Evolutionary conservation across 331 rosid genomes (phyloP).

Genomic region (Telfairia occidentalis): DNA sequence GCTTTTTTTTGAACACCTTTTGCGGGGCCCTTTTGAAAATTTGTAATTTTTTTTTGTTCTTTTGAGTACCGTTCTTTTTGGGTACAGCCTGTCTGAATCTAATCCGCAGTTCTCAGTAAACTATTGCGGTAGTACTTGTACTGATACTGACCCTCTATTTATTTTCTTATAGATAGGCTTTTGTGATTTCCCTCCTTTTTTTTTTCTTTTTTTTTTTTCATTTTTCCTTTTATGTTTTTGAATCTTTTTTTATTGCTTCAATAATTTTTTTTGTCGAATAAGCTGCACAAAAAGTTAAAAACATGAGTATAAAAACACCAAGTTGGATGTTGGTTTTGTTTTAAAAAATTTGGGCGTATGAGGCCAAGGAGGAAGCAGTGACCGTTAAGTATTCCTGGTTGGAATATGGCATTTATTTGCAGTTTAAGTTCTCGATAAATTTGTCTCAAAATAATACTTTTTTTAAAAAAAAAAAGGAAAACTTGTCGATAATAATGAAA

Average conservation of each 20-base stretch:
- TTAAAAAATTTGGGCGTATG: background rate
- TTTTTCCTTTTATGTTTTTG: background rate
- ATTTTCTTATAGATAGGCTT: background rate
- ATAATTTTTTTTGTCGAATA: conserved; percentile 1
- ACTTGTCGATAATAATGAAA: background rate
- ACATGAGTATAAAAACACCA: background rate
- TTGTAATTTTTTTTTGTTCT: background rate
- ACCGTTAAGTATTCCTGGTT: conserved; percentile 14
- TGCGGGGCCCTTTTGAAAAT: background rate
- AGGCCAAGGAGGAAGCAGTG: conserved; percentile 13
- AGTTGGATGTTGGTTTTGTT: background rate
- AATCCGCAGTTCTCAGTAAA: background rate
- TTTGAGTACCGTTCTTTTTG: background rate
- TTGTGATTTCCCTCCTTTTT: background rate
- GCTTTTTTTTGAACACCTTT: background rate
- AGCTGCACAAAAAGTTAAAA: background rate
- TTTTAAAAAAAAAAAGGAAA: background rate
- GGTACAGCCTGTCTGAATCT: conserved; percentile 6
- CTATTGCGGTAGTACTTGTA: background rate
- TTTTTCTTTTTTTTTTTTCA: background rate
- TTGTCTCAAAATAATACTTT: background rate
- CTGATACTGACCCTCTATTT: background rate
- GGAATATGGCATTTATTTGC: background rate
- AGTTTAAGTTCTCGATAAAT: background rate
- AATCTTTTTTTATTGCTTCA: background rate